These are phyloP conservation scores for Byssoonygena ceratinophila DNA, from an alignment of 2,329 filamentous ascomycete species.

Conservation along the genomic window DNA sequence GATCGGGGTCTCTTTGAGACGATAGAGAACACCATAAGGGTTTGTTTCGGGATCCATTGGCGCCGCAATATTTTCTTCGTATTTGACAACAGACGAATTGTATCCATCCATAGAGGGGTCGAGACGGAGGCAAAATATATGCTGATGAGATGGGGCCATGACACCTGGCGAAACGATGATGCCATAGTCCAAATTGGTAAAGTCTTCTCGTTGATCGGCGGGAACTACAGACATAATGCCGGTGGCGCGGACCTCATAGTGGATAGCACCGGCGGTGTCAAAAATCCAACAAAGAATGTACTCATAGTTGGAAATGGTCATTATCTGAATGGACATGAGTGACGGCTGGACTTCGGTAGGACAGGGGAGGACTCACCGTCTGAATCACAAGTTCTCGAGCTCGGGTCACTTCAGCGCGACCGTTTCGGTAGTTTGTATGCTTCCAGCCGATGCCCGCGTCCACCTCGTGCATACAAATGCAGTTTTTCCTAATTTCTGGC, in stretches of 20 bases:
- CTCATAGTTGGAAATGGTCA: constrained; percentile 37
- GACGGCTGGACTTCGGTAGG: neutral
- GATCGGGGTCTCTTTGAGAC: constrained; percentile 44
- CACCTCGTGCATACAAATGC: constrained; percentile 35
- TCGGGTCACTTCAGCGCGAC: constrained; percentile 25
- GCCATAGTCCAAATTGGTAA: constrained; percentile 24
- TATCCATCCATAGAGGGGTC: constrained; percentile 36
- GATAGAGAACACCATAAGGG: constrained; percentile 44
- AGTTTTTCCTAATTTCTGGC: constrained; percentile 33
- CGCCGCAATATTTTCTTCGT: constrained; percentile 43
- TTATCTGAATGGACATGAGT: constrained; percentile 21
- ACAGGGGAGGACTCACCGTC: neutral
- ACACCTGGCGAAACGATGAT: constrained; percentile 35
- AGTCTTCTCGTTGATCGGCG: constrained; percentile 26
- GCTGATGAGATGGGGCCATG: constrained; percentile 37
- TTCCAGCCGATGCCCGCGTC: constrained; percentile 35
- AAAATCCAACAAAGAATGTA: constrained; percentile 39
- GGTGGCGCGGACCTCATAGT: constrained; percentile 33
- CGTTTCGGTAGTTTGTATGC: constrained; percentile 32
- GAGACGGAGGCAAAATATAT: constrained; percentile 37
- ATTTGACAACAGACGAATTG: constrained; percentile 33
- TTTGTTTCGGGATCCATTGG: constrained; percentile 47
- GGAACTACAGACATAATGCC: constrained; percentile 38
- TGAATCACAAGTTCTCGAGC: constrained; percentile 30
- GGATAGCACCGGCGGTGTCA: constrained; percentile 31